Evolutionary conservation across 768 basidiomycete species (phyloP), one percentile per base, ranked within the genome.

Genomic region (Crepidotus variabilis): DNA sequence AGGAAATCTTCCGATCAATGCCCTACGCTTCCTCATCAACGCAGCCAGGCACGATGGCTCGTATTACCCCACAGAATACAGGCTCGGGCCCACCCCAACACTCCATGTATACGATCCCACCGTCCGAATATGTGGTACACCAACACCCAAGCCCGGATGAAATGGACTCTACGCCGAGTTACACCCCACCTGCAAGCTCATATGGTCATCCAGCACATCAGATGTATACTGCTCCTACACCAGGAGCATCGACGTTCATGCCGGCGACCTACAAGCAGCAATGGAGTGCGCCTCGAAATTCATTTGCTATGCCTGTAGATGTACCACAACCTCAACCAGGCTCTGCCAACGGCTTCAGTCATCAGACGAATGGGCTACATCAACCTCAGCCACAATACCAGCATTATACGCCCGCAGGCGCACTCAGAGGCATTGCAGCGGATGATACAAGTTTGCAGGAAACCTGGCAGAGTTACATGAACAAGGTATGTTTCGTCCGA

Each of bases 401-500:
- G 50, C 74, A 76, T 34, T 82, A 83, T 58, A 77, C 81, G 0
- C 79, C 79, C 3, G 75, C 75, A 16, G 74, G 65, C 43, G 78
- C 75, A 10, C 63, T 79, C 60, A 69, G 71, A 13, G 79, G 78
- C 0, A 76, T 80, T 52, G 78, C 78, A 8, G 78, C 78, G 28
- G 82, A 83, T 52, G 83, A 84, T 64, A 71, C 74, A 50, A 75
- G 79, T 48, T 61, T 87, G 54, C 82, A 84, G 68, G 86, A 87
- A 69, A 86, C 86, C 9, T 89, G 87, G 87, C 78, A 80, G 65
- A 75, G 80, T 56, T 89, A 86, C 71, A 82, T 86, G 76, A 75
- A 79, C 57, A 83, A 83, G 63, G 77, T 84, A 53, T 61, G 71
- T 52, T 24, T 33, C 35, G 49, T 20, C 47, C 49, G 66, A 54